These are phyloP conservation scores for Ophiostoma fasciatum DNA, from an alignment of 2,329 filamentous ascomycete genomes.

Conservation along the genomic window DNA sequence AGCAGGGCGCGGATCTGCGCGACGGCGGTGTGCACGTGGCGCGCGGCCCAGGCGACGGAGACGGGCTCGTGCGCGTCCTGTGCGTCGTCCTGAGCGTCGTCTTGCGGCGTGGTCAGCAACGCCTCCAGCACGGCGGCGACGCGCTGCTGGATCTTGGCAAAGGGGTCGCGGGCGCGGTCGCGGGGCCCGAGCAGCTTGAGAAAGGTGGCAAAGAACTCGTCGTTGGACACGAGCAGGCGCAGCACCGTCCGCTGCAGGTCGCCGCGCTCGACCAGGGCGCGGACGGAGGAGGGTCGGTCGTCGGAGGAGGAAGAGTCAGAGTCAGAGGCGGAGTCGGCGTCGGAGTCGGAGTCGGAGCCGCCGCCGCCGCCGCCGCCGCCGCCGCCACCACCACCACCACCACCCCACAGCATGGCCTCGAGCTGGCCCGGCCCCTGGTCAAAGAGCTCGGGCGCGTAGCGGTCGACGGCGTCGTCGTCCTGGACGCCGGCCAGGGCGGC, in stretches of 20 bases:
- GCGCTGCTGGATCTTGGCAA: slow-evolving; percentile 32
- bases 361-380: not conserved
- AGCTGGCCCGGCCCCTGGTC: slow-evolving; percentile 10
- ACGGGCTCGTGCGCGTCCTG: too few relatives aligned
- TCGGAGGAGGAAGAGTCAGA: not conserved
- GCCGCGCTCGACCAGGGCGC: slow-evolving; percentile 23
- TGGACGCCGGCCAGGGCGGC: slow-evolving; percentile 26
- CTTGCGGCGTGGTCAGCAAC: too few relatives aligned
- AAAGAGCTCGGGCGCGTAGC: slow-evolving; percentile 33
- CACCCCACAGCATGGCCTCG: slow-evolving; percentile 7
- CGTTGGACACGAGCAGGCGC: slow-evolving; percentile 37
- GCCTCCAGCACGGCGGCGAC: slow-evolving; percentile 30
- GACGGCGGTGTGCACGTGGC: slow-evolving; percentile 29
- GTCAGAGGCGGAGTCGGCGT: not conserved
- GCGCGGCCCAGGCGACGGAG: slow-evolving; percentile 33
- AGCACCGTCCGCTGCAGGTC: slow-evolving; percentile 37
- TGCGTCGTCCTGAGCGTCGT: too few relatives aligned
- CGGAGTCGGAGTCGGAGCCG: not conserved
- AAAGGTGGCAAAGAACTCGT: slow-evolving; percentile 40
- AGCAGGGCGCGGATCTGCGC: slow-evolving; percentile 27
- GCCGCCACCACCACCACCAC: not conserved
- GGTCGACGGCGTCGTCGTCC: slow-evolving; percentile 23
- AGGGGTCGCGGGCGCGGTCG: slow-evolving; percentile 30
- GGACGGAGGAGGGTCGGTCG: not conserved
- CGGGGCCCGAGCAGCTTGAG: slow-evolving; percentile 28